A percentile compares a stretch with the other conserved stretches of the same genome.
These are phyloP conservation scores for Solanum corneliomulleri DNA, from an alignment of 257 asterid species.

Conservation along the genomic window DNA sequence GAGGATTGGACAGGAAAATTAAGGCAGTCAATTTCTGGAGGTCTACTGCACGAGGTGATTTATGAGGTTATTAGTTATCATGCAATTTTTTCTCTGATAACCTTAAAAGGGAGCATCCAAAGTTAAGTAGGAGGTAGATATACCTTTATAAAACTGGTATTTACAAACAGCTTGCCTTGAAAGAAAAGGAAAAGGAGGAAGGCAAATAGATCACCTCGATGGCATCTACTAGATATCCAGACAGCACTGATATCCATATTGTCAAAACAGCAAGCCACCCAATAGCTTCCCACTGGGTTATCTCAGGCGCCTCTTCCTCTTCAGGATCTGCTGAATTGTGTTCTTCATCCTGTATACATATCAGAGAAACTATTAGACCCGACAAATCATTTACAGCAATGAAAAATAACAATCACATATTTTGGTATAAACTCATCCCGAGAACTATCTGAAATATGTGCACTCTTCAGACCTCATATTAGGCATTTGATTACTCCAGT, in stretches of 20 bases:
- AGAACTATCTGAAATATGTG: not conserved
- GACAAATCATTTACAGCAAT: not conserved
- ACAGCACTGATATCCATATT: conserved; percentile 78
- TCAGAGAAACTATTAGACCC: not conserved
- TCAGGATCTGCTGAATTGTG: conserved; percentile 33
- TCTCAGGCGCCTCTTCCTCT: conserved; percentile 73
- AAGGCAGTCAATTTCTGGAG: not conserved
- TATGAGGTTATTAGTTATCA: not conserved
- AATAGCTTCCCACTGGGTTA: conserved; percentile 77
- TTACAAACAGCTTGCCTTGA: not conserved
- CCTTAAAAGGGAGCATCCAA: not conserved
- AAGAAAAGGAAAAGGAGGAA: not conserved
- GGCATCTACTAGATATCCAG: conserved; percentile 94
- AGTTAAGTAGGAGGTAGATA: not conserved
- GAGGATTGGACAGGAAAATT: not conserved
- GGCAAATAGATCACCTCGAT: conserved; percentile 45
- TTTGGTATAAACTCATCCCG: not conserved
- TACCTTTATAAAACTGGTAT: not conserved
- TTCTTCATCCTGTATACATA: conserved; percentile 37
- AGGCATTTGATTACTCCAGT: not conserved
- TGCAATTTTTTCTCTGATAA: not conserved
- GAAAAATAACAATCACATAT: not conserved
- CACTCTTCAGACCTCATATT: not conserved
- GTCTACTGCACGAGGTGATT: not conserved
- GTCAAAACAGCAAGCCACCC: conserved; percentile 88